Evolutionary conservation across 345 rosid species (phyloP), one percentile per base, ranked within the genome.

Genomic region (Sisymbrium irio): DNA sequence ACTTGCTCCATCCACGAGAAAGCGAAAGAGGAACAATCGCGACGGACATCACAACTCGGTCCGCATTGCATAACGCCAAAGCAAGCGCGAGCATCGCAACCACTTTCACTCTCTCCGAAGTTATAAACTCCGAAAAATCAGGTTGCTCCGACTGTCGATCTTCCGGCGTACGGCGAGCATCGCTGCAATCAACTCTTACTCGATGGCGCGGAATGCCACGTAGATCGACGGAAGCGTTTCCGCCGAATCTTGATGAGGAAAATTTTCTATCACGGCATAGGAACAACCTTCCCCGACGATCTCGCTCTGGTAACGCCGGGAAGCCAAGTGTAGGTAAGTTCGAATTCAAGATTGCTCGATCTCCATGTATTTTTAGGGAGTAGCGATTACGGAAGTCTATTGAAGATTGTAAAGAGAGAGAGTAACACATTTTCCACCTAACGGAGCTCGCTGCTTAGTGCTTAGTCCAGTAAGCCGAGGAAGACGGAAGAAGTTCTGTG

Each of bases 41-140:
- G 32, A 91, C 97, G 33, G 97, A 94, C 99, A 91, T 89, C 53
- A 91, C 97, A 25, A 89, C 97, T 10, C 97, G 88, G 74, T 91
- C 97, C 9, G 97, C 96, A 67, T 94, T 94, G 67, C 99, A 94
- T 1, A 94, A 88, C 25, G 89, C 88, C 69, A 94, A 76, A 0
- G 99, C 87, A 72, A 91, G 81, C 36, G 93, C 97, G 19, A 94
- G 89, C 97, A 91, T 89, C 41, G 99, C 90, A 4, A 85, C 96
- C 56, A 94, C 96, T 79, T 91, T 94, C 33, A 89, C 87, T 60
- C 99, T 86, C 88, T 94, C 97, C 50, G 97, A 94, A 17, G 99
- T 89, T 35, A 94, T 88, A 65, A 94, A 94, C 81, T 94, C 97
- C 11, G 75, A 63, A 22, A 89, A 88, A 76, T 77, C 72, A 71